phyloP scores from a whole-genome alignment of 257 asterid genomes.

The Capsicum baccatum region DNA sequence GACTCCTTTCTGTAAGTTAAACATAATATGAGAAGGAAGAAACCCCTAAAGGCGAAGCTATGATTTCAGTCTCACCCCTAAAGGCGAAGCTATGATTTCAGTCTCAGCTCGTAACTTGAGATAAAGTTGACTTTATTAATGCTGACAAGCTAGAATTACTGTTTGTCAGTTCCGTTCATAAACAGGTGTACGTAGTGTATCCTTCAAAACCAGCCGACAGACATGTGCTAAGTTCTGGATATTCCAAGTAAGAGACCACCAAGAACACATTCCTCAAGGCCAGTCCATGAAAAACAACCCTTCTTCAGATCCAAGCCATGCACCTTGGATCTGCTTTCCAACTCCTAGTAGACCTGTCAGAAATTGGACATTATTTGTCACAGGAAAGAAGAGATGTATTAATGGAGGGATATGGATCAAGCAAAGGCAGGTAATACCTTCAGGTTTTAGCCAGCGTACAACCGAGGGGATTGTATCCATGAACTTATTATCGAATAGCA shows the following conservation, averaged over 20 bases:
- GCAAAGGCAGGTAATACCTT: conserved; percentile 38
- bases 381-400: background rate
- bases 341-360: conserved; percentile 30
- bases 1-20: background rate
- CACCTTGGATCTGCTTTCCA: conserved; percentile 47
- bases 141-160: background rate
- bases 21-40: background rate
- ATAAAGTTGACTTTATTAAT: background rate
- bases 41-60: background rate
- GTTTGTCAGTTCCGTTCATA: background rate
- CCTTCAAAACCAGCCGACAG: background rate
- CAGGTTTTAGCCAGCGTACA: conserved; percentile 75
- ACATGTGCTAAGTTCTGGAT: background rate
- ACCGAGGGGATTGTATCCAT: conserved; percentile 69
- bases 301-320: conserved; percentile 69
- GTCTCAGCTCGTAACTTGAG: background rate
- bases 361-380: background rate
- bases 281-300: conserved; percentile 72
- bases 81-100: background rate
- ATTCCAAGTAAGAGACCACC: conserved; percentile 21
- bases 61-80: no score
- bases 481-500: conserved; percentile 68
- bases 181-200: background rate
- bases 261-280: conserved; percentile 40
- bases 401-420: background rate